Conservation (phyloP, 495 filamentous ascomycete species). For the Aspergillus affinis region DNA sequence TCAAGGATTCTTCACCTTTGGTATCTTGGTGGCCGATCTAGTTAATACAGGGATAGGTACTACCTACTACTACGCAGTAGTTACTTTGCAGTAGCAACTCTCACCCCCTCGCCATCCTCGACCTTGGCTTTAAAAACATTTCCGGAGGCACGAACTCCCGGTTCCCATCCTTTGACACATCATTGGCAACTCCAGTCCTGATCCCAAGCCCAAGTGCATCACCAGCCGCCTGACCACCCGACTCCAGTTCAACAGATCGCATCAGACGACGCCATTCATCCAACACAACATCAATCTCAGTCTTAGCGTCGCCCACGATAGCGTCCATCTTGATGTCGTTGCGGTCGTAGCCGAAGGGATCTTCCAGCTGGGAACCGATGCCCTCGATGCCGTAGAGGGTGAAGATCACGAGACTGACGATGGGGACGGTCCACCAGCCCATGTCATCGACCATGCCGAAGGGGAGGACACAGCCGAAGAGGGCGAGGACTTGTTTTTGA, state of each 20-base stretch:
- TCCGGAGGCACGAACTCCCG: conserved; percentile 32
- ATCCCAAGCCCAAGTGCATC: too few relatives aligned
- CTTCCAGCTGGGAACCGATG: conserved; percentile 71
- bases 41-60: too few relatives aligned
- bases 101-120: conserved; percentile 7
- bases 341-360: conserved; percentile 72
- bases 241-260: conserved; percentile 3
- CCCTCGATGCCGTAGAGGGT: conserved; percentile 75
- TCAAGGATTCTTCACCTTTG: too few relatives aligned
- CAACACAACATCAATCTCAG: conserved; percentile 63
- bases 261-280: conserved; percentile 57
- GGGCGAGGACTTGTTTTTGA: conserved; percentile 70
- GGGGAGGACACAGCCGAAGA: conserved; percentile 70
- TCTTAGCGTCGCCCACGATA: conserved; percentile 64
- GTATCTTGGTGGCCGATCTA: too few relatives aligned
- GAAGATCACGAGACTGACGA: conserved; percentile 67
- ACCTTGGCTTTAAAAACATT: conserved; percentile 34
- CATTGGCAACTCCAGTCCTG: neutral
- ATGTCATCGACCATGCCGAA: conserved; percentile 73
- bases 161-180: conserved; percentile 4
- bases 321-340: conserved; percentile 82
- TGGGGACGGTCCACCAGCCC: conserved; percentile 71
- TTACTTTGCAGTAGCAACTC: too few relatives aligned
- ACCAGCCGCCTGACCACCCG: neutral
- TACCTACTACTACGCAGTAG: too few relatives aligned